Conservation (phyloP, 371 early-diverging fungal species). For the Mortierella sp. region DNA sequence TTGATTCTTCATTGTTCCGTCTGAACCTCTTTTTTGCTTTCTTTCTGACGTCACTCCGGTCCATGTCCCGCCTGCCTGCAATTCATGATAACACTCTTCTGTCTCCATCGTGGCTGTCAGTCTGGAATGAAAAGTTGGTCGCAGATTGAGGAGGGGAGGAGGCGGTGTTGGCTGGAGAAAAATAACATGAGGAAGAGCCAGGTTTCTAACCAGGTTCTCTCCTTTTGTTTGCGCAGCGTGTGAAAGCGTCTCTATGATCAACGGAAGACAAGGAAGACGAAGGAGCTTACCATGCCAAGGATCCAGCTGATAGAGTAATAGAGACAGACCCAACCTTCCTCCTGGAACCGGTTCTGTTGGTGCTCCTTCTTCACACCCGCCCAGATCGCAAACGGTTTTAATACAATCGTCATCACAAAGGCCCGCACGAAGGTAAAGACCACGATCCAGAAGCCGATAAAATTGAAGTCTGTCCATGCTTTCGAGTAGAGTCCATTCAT, state of each 20-base stretch:
- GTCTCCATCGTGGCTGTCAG: no score
- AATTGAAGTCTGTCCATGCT: constrained; percentile 67
- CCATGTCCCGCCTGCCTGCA: neutral
- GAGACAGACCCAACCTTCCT: constrained; percentile 77
- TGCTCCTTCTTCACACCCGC: constrained; percentile 59
- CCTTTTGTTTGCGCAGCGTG: no score
- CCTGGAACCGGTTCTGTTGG: constrained; percentile 74
- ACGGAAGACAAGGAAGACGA: neutral
- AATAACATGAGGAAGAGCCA: neutral
- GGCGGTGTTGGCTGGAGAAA: neutral
- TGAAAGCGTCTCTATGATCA: neutral
- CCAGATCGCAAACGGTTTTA: constrained; percentile 67
- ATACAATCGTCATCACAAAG: constrained; percentile 63
- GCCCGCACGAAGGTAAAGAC: constrained; percentile 75
- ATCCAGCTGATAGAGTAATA: constrained; percentile 67
- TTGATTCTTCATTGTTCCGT: neutral
- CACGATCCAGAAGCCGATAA: constrained; percentile 71
- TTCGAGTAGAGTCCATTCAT: constrained; percentile 64
- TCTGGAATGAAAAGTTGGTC: neutral
- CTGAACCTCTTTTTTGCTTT: neutral
- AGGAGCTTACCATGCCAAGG: constrained; percentile 65
- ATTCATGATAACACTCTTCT: no score
- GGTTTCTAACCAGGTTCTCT: neutral
- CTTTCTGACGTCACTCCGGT: neutral
- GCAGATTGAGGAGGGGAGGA: neutral